A percentile compares a stretch with the other conserved stretches of the same genome.
phyloP scores from a whole-genome alignment of 2,329 filamentous ascomycete genomes.

The Penicillium rolfsii region DNA sequence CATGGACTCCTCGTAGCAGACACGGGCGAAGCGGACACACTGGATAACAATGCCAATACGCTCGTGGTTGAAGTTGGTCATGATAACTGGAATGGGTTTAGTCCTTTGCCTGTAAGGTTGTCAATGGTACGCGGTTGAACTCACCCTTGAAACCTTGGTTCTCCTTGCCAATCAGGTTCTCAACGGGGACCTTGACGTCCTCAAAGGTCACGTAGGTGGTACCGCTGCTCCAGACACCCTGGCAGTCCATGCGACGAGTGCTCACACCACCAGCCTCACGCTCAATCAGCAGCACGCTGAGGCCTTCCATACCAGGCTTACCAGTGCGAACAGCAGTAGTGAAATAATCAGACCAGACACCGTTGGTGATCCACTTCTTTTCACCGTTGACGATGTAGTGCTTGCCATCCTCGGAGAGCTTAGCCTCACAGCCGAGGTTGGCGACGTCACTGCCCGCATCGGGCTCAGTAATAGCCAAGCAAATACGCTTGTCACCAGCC shows the following conservation, averaged over 20 bases:
- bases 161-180: conserved; percentile 96
- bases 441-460: conserved; percentile 95
- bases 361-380: conserved; percentile 99
- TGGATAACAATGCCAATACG: conserved; percentile 99
- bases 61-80: conserved; percentile 99
- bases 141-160: conserved; percentile 90
- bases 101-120: too few relatives aligned
- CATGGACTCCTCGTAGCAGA: conserved; percentile 95
- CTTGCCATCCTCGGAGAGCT: conserved; percentile 92
- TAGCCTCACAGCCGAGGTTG: conserved; percentile 93
- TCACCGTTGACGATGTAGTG: conserved; percentile 99
- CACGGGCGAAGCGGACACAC: conserved; percentile 89
- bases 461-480: conserved; percentile 93
- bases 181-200: conserved; percentile 98
- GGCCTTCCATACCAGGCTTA: conserved; percentile 85
- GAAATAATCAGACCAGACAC: conserved; percentile 96
- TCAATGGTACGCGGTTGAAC: conserved; percentile 13
- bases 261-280: conserved; percentile 80
- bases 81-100: conserved; percentile 66
- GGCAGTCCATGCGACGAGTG: conserved; percentile 96
- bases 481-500: conserved; percentile 93
- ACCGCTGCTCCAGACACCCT: conserved; percentile 92
- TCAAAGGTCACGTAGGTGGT: conserved; percentile 98
- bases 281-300: conserved; percentile 91
- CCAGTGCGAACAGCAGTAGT: conserved; percentile 93